These are phyloP conservation scores for Micromonas pusilla DNA, from an alignment of 139 green algal species.

Conservation along the genomic window DNA sequence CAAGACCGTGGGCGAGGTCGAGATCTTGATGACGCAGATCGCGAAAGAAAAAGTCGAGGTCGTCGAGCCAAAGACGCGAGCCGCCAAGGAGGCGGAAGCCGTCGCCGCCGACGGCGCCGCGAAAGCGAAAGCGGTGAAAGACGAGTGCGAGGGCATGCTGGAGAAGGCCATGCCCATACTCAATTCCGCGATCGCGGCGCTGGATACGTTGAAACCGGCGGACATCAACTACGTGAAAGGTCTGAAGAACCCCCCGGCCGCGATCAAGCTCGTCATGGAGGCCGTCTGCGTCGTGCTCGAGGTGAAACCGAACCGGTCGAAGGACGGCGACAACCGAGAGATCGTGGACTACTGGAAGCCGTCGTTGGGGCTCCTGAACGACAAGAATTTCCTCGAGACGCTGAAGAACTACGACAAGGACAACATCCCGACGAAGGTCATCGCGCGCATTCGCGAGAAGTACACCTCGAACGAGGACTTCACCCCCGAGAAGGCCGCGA, in stretches of 20 bases:
- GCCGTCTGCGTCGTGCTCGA: conserved; percentile 44
- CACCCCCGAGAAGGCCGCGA: conserved; percentile 57
- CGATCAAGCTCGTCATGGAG: conserved; percentile 52
- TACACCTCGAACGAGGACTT: conserved; percentile 61
- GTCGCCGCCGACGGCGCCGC: conserved; percentile 30
- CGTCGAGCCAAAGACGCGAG: conserved; percentile 53
- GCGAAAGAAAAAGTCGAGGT: conserved; percentile 79
- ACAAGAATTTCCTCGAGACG: conserved; percentile 56
- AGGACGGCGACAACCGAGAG: conserved; percentile 44
- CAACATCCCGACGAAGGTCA: conserved; percentile 58
- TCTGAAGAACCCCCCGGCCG: conserved; percentile 65
- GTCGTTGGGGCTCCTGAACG: conserved; percentile 53
- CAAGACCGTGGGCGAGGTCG: conserved; percentile 78
- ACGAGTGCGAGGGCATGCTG: conserved; percentile 55
- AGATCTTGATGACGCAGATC: conserved; percentile 81
- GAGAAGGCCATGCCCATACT: conserved; percentile 78
- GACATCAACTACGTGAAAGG: conserved; percentile 83
- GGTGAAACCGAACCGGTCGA: conserved; percentile 41
- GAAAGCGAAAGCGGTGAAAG: conserved; percentile 76
- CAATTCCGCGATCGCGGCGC: conserved; percentile 67
- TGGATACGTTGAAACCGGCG: conserved; percentile 83
- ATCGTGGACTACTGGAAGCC: conserved; percentile 49
- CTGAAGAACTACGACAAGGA: conserved; percentile 69
- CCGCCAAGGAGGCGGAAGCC: conserved; percentile 55
- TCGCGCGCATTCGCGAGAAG: conserved; percentile 53